Conservation (phyloP, 139 green algal genomes). For the Chlamydomonas sp. region DNA sequence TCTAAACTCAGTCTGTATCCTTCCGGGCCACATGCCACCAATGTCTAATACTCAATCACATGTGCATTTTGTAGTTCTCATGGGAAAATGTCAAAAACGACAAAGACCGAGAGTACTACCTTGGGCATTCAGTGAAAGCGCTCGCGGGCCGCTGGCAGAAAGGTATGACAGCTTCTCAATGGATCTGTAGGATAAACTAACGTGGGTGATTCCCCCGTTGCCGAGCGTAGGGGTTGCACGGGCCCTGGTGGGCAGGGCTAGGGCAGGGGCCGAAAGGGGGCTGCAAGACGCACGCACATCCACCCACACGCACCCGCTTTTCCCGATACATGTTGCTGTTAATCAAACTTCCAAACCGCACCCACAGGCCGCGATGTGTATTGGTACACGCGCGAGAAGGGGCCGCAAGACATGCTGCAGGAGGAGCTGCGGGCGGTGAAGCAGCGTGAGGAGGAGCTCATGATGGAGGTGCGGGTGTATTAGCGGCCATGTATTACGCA, state of each 20-base stretch:
- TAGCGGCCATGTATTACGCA: neutral
- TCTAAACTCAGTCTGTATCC: too few relatives aligned
- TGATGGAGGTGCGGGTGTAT: conserved; percentile 68
- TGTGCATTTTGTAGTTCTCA: conserved; percentile 60
- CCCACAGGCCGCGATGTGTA: conserved; percentile 70
- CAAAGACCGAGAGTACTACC: conserved; percentile 80
- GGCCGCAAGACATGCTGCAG: conserved; percentile 12
- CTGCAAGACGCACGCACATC: neutral
- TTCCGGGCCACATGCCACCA: too few relatives aligned
- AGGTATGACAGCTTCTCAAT: conserved; percentile 1
- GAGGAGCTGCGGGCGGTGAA: conserved; percentile 76
- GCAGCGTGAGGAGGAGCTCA: conserved; percentile 78
- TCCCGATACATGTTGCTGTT: neutral
- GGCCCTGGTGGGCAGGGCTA: neutral
- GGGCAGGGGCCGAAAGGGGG: too few relatives aligned
- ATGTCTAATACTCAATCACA: too few relatives aligned
- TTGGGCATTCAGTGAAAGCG: conserved; percentile 83
- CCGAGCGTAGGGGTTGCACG: neutral
- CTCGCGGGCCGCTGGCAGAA: conserved; percentile 77
- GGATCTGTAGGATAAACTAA: neutral
- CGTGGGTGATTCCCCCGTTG: neutral
- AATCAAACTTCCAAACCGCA: too few relatives aligned
- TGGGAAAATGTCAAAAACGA: conserved; percentile 80
- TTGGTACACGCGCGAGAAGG: conserved; percentile 79
- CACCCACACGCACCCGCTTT: neutral